phyloP scores from a whole-genome alignment of 2,329 filamentous ascomycete species.

The Macrophomina tecta region DNA sequence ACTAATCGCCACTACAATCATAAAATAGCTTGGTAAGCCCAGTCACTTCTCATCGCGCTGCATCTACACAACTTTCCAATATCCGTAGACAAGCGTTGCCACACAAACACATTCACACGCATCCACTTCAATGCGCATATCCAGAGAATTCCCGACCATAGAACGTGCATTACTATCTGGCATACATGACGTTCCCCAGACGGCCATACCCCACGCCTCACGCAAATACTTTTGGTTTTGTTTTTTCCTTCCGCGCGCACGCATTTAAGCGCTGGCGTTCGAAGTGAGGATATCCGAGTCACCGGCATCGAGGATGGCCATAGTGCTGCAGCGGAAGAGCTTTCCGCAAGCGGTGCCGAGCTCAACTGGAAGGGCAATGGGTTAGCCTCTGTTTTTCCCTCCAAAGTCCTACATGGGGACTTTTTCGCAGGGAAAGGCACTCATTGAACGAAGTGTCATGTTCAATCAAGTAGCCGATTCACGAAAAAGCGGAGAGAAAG shows the following conservation, averaged over 20 bases:
- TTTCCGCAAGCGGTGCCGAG: slow-evolving; percentile 98
- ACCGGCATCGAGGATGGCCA: slow-evolving; percentile 95
- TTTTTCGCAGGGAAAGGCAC: slow-evolving; percentile 83
- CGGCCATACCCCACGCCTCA: slow-evolving; percentile 4
- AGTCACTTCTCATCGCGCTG: not conserved
- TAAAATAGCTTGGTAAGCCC: not conserved
- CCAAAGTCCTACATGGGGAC: slow-evolving; percentile 79
- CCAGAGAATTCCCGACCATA: slow-evolving; percentile 17
- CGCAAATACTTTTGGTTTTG: not conserved
- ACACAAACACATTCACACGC: not conserved
- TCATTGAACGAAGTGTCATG: slow-evolving; percentile 33
- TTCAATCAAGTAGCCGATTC: not conserved
- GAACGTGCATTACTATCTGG: slow-evolving; percentile 27
- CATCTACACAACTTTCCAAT: too few relatives aligned
- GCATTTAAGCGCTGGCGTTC: slow-evolving; percentile 55
- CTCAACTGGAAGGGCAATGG: slow-evolving; percentile 72
- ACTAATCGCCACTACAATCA: not conserved
- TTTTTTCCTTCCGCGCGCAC: not conserved
- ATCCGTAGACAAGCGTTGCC: too few relatives aligned
- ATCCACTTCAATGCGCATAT: not conserved
- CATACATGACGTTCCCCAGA: slow-evolving; percentile 23
- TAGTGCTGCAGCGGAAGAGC: slow-evolving; percentile 97
- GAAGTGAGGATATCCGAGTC: slow-evolving; percentile 95
- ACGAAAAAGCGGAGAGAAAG: slow-evolving; percentile 31
- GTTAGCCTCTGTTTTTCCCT: slow-evolving; percentile 75